Evolutionary conservation across 2,329 filamentous ascomycete species (phyloP), one percentile per base, ranked within the genome.

Genomic region (Fusarium subtropicale): DNA sequence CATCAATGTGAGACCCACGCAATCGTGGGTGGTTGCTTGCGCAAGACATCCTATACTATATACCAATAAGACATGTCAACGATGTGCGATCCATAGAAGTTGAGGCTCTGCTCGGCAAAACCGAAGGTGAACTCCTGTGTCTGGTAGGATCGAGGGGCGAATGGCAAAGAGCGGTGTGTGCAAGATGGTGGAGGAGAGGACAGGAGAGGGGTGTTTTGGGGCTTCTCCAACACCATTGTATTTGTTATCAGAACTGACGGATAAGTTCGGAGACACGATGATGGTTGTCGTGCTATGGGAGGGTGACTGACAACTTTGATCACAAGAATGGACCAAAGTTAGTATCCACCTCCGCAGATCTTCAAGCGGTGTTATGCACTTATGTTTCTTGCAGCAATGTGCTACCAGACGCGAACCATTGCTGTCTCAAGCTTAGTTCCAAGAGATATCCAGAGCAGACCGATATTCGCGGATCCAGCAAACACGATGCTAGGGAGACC

Each of bases 131-230:
- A 60, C 18, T 34, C 30, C 39, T 54, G 30, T 52, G 50, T 45
- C 30, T 44, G 24, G 44, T 56, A 36, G 45, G 48, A 48, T 48
- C 57, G 58, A 60, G 60, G 51, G 58, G 61, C 57, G 46, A 66
- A 53, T 60, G 28, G 48, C 69, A 74, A 74, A 75, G 52, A 74
- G 72, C 72, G 72, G 72, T 74, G 72, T 71, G 72, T 60, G 24
- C 38, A 57, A 64, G 68, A 66, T 69, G 63, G 66, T 63, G 68
- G 71, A 67, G 58, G 72, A 62, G 64, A 71, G 20, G 20, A 22
- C 20, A 22, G 20, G 20, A 64, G 71, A 71, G 71, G 71, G 72
- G 64, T 56, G 64, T 56, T 52, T 63, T 45, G 44, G 55, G 60
- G 34, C 69, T 54, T 58, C 57, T 71, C 62, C 58, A 57, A 41